These are phyloP conservation scores for Edaphochlamys debaryana DNA, from an alignment of 139 green algal genomes.

Conservation along the genomic window DNA sequence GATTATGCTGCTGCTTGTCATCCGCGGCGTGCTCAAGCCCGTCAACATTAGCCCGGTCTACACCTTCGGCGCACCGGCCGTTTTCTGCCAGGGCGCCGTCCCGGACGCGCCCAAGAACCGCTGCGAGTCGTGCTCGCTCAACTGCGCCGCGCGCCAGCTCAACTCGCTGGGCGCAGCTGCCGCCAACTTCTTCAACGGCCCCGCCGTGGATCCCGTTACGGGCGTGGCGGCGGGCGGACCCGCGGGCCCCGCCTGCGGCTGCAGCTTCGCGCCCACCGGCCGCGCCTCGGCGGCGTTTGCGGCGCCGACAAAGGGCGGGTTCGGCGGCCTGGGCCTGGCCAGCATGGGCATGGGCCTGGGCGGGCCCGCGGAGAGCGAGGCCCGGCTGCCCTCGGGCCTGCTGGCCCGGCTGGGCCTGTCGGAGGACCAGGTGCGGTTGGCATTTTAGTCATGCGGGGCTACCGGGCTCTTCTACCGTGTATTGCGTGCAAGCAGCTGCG, in stretches of 20 bases:
- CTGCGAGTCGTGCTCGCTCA: conserved; percentile 25
- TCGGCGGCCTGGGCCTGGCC: too few species aligned
- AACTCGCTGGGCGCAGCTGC: too few species aligned
- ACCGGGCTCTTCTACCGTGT: too few species aligned
- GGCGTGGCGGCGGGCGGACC: not conserved
- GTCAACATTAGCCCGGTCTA: conserved; percentile 75
- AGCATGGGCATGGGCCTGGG: too few species aligned
- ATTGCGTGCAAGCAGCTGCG: too few species aligned
- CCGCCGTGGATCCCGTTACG: not conserved
- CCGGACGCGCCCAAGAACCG: not conserved
- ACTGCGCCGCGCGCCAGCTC: conserved; percentile 15
- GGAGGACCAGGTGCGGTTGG: conserved; percentile 43
- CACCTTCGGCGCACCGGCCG: conserved; percentile 92
- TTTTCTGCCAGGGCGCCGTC: conserved; percentile 85
- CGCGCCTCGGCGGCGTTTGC: not conserved
- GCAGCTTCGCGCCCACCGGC: not conserved
- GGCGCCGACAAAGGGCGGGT: not conserved
- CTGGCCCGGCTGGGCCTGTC: conserved; percentile 49
- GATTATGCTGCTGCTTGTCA: conserved; percentile 90
- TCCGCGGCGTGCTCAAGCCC: conserved; percentile 75
- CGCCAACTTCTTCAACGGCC: not conserved
- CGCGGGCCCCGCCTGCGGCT: not conserved
- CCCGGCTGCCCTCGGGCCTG: conserved; percentile 32
- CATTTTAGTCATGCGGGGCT: too few species aligned
- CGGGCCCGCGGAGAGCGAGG: conserved; percentile 8